Base-by-base conservation (phyloP, 2,329 filamentous ascomycete genomes). In the Pseudogymnoascus verrucosus region DNA sequence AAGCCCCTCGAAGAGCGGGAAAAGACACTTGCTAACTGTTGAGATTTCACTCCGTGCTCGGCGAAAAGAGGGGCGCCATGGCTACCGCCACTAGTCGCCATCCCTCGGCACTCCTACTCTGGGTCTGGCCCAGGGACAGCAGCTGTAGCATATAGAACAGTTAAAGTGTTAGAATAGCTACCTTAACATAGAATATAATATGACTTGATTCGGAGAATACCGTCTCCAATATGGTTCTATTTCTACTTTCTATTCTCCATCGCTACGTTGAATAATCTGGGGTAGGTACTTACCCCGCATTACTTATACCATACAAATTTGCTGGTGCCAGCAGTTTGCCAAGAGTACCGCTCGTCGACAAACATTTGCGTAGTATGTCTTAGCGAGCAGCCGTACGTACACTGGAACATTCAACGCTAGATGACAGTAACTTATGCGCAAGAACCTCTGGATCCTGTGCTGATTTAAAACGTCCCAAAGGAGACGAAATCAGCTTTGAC, bases 1-100 rank as follows among this genome's bases (percentile, higher is more conserved):
- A 62, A 61, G 36, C 66, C 67, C 10, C 62, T 71, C n/a, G 65
- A 65, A 44, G 62, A 34, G 31, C 64, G 62, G 34, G 69, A 71
- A 63, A 57, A 44, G 37, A 21, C 2, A 5, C 40, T 44, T 21
- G 40, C 40, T 21, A 44, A 44, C 40, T 23, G 40, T 21, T 44
- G 40, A 44, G 5, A 10, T 21, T 44, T 44, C 40, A 23, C 16
- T 21, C 40, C 16, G n/a, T 23, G 40, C 8, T 23, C 6, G 39
- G n/a, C 16, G 40, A 21, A 21, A 44, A 44, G 19, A 21, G 14
- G 10, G 16, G 19, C 40, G 40, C 40, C 19, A 23, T 21, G 40
- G 40, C 40, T 5, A 7, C n/a, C n/a, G 7, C n/a, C n/a, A 44
- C 19, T 21, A 44, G 40, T 44, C 6, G n/a, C 39, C 39, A 40